Evolutionary conservation across 1,284 basidiomycete species (phyloP).

Genomic region (Lentinus polychrous): DNA sequence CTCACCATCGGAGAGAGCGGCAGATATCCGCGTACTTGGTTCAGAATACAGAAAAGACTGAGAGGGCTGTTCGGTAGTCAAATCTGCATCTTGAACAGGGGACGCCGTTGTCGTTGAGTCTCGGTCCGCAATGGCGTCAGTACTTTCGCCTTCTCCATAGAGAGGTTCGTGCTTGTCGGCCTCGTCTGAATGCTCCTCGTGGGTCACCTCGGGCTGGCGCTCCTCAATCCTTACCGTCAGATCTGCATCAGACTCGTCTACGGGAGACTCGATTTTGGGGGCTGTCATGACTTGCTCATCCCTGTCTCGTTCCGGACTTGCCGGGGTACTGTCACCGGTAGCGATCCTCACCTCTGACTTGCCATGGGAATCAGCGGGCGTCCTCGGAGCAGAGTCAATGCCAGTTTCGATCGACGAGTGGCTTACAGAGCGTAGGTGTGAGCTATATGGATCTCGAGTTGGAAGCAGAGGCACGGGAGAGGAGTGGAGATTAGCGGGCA

Average conservation of each 20-base stretch:
- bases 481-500: not conserved
- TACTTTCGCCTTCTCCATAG: not conserved
- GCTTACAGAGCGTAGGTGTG: slow-evolving; percentile 13
- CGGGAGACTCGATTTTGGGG: not conserved
- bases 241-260: not conserved
- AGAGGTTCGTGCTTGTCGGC: not conserved
- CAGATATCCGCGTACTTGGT: slow-evolving; percentile 23
- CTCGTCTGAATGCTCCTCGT: not conserved
- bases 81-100: not conserved
- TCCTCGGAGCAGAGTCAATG: slow-evolving; percentile 18
- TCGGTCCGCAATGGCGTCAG: not conserved
- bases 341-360: not conserved
- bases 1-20: slow-evolving; percentile 45
- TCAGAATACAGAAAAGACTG: slow-evolving; percentile 19
- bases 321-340: too few relatives aligned
- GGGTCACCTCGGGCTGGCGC: not conserved
- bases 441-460: slow-evolving; percentile 4
- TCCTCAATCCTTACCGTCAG: not conserved
- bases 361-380: slow-evolving; percentile 17
- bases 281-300: too few relatives aligned
- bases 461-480: not conserved
- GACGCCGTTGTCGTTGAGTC: not conserved
- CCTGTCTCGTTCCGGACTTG: too few relatives aligned
- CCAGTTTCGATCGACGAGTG: slow-evolving; percentile 18
- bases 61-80: slow-evolving; percentile 11